Percentiles rank a stretch among this genome's conserved stretches.
These are phyloP conservation scores for Cladochytrium tenue DNA, from an alignment of 371 early-diverging fungal species.

Conservation along the genomic window DNA sequence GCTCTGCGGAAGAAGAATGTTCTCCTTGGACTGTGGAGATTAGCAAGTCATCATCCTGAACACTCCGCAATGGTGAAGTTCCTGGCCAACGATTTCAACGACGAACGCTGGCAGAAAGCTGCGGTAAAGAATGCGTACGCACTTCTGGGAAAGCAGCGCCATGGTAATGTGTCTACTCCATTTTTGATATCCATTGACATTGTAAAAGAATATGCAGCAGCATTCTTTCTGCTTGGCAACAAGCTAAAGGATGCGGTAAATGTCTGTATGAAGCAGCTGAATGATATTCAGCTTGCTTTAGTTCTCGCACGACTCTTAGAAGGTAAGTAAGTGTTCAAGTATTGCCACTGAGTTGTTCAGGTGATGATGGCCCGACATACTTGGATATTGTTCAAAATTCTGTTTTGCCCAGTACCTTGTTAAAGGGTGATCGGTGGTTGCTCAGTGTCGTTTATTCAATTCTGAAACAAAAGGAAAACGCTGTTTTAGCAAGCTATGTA, in stretches of 20 bases:
- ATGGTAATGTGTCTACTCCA: conserved; percentile 52
- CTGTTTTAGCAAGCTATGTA: conserved; percentile 68
- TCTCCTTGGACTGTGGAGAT: conserved; percentile 86
- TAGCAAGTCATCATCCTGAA: conserved; percentile 80
- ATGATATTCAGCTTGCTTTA: conserved; percentile 89
- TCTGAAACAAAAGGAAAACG: conserved; percentile 63
- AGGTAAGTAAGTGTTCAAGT: conserved; percentile 44
- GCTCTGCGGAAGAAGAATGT: conserved; percentile 84
- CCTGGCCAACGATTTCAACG: conserved; percentile 84
- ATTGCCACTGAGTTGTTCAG: conserved; percentile 19
- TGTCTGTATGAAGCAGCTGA: conserved; percentile 85
- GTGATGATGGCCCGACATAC: conserved; percentile 66
- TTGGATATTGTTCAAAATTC: conserved; percentile 53
- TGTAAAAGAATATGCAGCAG: conserved; percentile 78
- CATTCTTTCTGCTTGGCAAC: conserved; percentile 91
- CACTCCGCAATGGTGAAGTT: conserved; percentile 84
- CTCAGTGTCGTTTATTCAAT: conserved; percentile 67
- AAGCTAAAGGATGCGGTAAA: conserved; percentile 84
- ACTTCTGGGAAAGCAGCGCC: conserved; percentile 90
- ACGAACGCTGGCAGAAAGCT: conserved; percentile 85
- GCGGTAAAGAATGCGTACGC: conserved; percentile 97
- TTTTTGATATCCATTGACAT: conserved; percentile 3
- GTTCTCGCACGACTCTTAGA: conserved; percentile 86
- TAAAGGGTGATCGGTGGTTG: conserved; percentile 74
- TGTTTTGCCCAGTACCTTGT: conserved; percentile 53